These are phyloP conservation scores for Meripilus lineatus DNA, from an alignment of 1,284 basidiomycete species.

Conservation along the genomic window DNA sequence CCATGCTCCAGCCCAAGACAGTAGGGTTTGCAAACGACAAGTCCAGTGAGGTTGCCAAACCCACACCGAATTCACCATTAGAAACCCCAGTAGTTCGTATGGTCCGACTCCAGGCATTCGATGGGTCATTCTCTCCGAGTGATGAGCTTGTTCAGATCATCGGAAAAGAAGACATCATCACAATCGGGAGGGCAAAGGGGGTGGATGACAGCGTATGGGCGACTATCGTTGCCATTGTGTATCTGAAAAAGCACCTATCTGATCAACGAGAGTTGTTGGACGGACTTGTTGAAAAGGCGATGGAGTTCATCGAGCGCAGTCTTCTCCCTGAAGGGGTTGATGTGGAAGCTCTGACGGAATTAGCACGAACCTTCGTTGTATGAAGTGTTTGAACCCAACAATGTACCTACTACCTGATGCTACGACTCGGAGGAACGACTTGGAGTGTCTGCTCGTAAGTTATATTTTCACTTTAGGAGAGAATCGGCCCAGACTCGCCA, in stretches of 20 bases:
- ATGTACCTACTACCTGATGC: too few species aligned
- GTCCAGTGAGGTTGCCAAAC: background rate
- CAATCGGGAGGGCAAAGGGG: background rate
- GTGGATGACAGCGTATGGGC: constrained; percentile 4
- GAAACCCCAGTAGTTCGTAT: constrained; percentile 3
- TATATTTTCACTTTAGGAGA: too few species aligned
- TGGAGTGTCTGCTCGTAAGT: too few species aligned
- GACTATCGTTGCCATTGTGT: constrained; percentile 1
- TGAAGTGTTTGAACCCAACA: too few species aligned
- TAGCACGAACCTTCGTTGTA: constrained; percentile 3
- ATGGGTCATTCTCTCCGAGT: constrained; percentile 8
- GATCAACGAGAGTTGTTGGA: constrained; percentile 3
- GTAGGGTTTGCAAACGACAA: background rate
- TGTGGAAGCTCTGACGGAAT: constrained; percentile 7
- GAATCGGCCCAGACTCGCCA: too few species aligned
- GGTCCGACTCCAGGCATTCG: constrained; percentile 4
- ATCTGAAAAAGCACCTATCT: background rate
- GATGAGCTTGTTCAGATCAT: constrained; percentile 2
- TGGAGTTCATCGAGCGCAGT: constrained; percentile 2
- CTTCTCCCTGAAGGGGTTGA: background rate
- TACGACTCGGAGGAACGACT: too few species aligned
- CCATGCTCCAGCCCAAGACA: background rate
- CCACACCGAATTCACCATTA: background rate
- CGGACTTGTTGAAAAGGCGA: constrained; percentile 6
- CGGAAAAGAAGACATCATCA: constrained; percentile 2